Evolutionary conservation across 108 stramenopile species (phyloP).

Genomic region (Skeletonema marinoi): DNA sequence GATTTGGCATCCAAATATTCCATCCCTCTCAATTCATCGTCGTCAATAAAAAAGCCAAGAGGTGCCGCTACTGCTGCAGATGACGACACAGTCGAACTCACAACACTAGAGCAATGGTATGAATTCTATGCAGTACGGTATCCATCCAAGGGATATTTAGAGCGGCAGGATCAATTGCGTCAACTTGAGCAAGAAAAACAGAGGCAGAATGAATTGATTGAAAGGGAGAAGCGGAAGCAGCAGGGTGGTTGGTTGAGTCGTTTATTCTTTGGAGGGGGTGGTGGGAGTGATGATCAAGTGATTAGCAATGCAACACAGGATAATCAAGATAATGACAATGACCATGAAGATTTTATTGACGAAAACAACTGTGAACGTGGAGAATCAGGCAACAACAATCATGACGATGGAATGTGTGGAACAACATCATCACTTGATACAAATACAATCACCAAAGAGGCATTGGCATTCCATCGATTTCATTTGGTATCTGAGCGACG

Average conservation of each 20-base stretch:
- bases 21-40: neutral
- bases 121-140: slow-evolving; percentile 31
- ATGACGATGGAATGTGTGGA: slow-evolving; percentile 10
- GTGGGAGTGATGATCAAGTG: neutral
- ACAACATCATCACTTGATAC: neutral
- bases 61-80: neutral
- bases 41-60: neutral
- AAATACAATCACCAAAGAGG: slow-evolving; percentile 21
- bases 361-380: neutral
- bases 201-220: neutral
- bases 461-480: slow-evolving; percentile 41
- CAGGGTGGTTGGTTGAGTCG: slow-evolving; percentile 27
- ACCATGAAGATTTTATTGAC: neutral
- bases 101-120: slow-evolving; percentile 34
- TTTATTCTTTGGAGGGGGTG: slow-evolving; percentile 12
- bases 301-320: neutral
- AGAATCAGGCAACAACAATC: neutral
- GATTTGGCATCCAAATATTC: neutral
- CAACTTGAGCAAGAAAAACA: slow-evolving; percentile 8
- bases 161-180: slow-evolving; percentile 5
- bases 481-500: slow-evolving; percentile 40
- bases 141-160: slow-evolving; percentile 26
- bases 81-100: slow-evolving; percentile 7
- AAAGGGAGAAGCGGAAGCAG: neutral
- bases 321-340: neutral